phyloP scores from a whole-genome alignment of 2,329 filamentous ascomycete species.

The Aureobasidium sp. region DNA sequence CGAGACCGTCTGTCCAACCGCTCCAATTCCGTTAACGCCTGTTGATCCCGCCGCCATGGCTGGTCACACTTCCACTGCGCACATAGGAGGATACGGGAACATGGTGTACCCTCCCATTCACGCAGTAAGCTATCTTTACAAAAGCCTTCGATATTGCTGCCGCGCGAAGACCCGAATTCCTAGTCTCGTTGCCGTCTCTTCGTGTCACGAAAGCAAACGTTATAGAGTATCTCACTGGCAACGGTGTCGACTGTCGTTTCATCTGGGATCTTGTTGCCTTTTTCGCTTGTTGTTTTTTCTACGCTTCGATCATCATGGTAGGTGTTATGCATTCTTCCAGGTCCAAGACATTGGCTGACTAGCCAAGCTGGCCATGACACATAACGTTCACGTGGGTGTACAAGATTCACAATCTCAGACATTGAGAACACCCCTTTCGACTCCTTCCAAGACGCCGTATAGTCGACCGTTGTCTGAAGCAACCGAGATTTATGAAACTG shows the following conservation, averaged over 20 bases:
- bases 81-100: conserved; percentile 6
- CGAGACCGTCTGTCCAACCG: conserved; percentile 6
- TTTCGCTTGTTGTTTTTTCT: not conserved
- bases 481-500: conserved; percentile 73
- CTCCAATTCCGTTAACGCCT: conserved; percentile 10
- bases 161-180: conserved; percentile 10
- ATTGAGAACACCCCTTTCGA: conserved; percentile 31
- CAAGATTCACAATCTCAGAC: not conserved
- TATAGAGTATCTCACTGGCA: conserved; percentile 15
- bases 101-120: not conserved
- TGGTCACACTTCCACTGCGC: conserved; percentile 6
- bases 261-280: not conserved
- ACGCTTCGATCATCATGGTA: conserved; percentile 11
- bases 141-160: conserved; percentile 9
- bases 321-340: not conserved
- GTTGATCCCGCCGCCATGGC: conserved; percentile 3
- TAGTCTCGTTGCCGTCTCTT: not conserved
- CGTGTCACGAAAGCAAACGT: conserved; percentile 1
- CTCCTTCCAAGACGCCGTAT: conserved; percentile 40
- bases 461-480: conserved; percentile 59
- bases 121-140: conserved; percentile 12
- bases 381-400: not conserved
- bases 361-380: conserved; percentile 14
- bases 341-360: conserved; percentile 12
- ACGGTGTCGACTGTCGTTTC: conserved; percentile 10